Evolutionary conservation across 768 basidiomycete genomes (phyloP).

Genomic region (Boletus pseudo-olivaceus): DNA sequence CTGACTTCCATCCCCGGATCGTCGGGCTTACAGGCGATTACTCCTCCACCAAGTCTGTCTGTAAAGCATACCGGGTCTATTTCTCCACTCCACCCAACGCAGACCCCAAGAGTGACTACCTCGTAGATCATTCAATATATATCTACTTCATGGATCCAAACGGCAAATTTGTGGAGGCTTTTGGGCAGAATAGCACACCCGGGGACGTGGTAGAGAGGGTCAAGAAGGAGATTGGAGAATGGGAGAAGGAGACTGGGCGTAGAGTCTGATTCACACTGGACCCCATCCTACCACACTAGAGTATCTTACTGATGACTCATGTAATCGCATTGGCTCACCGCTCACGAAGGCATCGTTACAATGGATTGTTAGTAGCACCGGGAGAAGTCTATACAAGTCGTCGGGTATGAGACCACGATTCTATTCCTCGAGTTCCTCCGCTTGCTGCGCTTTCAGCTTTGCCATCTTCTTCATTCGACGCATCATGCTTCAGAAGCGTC

Average conservation of each 20-base stretch:
- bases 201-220: conserved; percentile 67
- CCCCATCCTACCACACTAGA: neutral
- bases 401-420: conserved; percentile 15
- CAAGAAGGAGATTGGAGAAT: conserved; percentile 45
- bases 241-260: conserved; percentile 36
- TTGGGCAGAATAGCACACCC: conserved; percentile 76
- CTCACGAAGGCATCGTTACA: conserved; percentile 8
- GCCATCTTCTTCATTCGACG: conserved; percentile 84
- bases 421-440: conserved; percentile 37
- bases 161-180: conserved; percentile 94
- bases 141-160: conserved; percentile 97
- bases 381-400: conserved; percentile 9
- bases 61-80: conserved; percentile 96
- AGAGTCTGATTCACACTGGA: conserved; percentile 22
- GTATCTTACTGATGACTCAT: conserved; percentile 7
- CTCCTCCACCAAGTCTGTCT: conserved; percentile 76
- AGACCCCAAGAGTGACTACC: conserved; percentile 86
- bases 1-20: conserved; percentile 90
- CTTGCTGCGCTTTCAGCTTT: conserved; percentile 57
- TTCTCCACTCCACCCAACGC: conserved; percentile 94
- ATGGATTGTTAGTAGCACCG: neutral
- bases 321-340: conserved; percentile 15
- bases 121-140: conserved; percentile 96
- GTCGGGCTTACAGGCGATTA: conserved; percentile 89
- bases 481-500: conserved; percentile 55